Evolutionary conservation across 768 basidiomycete genomes (phyloP).

Genomic region (Mycena latifolia): DNA sequence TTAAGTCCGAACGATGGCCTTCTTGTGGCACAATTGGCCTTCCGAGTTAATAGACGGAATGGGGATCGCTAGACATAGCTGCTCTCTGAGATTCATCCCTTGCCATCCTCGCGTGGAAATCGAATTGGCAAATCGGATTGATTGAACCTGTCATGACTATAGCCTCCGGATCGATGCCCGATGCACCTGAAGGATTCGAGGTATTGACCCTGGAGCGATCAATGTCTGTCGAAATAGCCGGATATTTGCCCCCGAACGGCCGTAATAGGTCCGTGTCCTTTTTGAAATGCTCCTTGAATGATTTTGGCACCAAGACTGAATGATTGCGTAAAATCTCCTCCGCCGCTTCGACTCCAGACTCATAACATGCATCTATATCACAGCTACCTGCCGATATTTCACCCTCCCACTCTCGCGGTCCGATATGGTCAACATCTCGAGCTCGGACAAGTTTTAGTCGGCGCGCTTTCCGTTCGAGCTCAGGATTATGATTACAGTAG

Average conservation of each 20-base stretch:
- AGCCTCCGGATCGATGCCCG: not conserved
- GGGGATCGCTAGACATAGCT: slow-evolving; percentile 18
- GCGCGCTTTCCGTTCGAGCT: slow-evolving; percentile 37
- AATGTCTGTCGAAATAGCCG: slow-evolving; percentile 40
- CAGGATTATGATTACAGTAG: slow-evolving; percentile 32
- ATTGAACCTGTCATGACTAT: too few species aligned
- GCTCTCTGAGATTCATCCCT: slow-evolving; percentile 5
- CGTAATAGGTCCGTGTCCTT: slow-evolving; percentile 38
- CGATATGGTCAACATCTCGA: slow-evolving; percentile 42
- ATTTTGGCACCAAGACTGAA: not conserved
- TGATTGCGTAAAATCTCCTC: not conserved
- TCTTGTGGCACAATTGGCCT: slow-evolving; percentile 28
- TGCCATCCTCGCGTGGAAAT: slow-evolving; percentile 10
- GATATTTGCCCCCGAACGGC: slow-evolving; percentile 43
- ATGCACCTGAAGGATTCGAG: not conserved
- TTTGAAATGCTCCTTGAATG: not conserved
- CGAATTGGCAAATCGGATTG: slow-evolving; percentile 5
- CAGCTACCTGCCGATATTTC: slow-evolving; percentile 34
- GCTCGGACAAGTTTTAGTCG: slow-evolving; percentile 37
- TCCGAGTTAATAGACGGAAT: not conserved
- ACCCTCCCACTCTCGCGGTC: slow-evolving; percentile 39
- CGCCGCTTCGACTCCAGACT: slow-evolving; percentile 19
- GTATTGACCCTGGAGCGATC: slow-evolving; percentile 31
- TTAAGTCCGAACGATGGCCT: slow-evolving; percentile 27
- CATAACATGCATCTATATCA: slow-evolving; percentile 36